Conservation (phyloP, 306 rosid genomes). For the Trichosanthes cucumerina region DNA sequence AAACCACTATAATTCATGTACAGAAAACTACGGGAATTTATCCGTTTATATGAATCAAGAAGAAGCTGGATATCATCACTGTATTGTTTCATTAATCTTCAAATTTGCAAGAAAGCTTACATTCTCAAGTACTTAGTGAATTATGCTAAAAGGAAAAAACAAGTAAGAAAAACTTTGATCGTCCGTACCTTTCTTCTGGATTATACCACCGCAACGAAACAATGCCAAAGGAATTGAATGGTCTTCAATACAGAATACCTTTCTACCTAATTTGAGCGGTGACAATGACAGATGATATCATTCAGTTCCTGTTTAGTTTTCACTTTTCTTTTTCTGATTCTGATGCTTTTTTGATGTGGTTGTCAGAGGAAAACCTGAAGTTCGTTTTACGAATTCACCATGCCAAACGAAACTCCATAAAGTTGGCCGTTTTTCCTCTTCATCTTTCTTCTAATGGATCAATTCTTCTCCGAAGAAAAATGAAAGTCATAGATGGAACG, state of each 20-base stretch:
- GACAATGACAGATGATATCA: background rate
- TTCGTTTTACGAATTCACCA: background rate
- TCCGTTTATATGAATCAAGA: constrained; percentile 6
- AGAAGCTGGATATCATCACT: constrained; percentile 2
- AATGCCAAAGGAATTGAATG: background rate
- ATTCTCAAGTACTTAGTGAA: background rate
- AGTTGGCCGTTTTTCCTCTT: background rate
- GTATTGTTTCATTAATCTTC: background rate
- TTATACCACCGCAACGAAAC: background rate
- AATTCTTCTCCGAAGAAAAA: too few species aligned
- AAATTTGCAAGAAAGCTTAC: background rate
- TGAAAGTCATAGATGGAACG: too few species aligned
- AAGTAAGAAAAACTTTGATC: background rate
- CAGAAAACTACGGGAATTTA: background rate
- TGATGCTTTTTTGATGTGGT: background rate
- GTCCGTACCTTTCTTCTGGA: background rate
- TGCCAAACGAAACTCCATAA: background rate
- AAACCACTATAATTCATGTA: background rate
- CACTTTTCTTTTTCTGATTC: background rate
- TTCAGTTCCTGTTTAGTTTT: background rate
- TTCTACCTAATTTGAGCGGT: constrained; percentile 5
- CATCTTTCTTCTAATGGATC: too few species aligned
- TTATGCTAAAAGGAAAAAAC: background rate
- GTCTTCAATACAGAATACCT: background rate
- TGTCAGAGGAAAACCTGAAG: background rate